Base-by-base conservation (phyloP, 1,139 yeast genomes). In the Suhomyces coccinellae region DNA sequence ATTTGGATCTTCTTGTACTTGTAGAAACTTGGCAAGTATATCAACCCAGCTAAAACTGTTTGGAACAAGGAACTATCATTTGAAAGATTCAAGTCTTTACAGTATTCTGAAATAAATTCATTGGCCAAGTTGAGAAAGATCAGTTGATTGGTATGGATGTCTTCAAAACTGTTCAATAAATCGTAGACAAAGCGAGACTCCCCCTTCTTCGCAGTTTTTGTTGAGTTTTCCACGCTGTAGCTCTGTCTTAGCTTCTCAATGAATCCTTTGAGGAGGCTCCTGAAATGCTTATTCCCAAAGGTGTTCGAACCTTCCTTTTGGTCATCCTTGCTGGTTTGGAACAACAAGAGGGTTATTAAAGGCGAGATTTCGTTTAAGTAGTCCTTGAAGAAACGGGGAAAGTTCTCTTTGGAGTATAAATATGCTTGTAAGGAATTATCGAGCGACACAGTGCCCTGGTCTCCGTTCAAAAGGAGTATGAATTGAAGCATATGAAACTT, bases 31-130 rank as follows among this genome's bases (percentile, higher is more conserved):
- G 95, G 95, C 46, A 87, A 69, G 38, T 91, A 85, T 16, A 85
- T 71, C 40, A 80, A 77, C 2, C 96, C 93, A 1, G 95, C 83
- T 38, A 86, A 66, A 1, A 85, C 67, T 11, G 87, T 76, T 52
- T 84, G 76, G 61, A 81, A 83, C 29, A 88, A 62, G 0, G 95
- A 87, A 0, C 95, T 85, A 49, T 85, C 87, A 20, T 83, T 80
- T 1, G 88, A 78, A 30, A 87, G 69, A 4, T 82, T 82, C 55
- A 84, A 66, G 41, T 78, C 69, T 11, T 81, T 71, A 57, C 96
- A 87, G 55, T 77, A 88, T 51, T 83, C 88, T 8, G 82, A 76
- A 4, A 84, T 77, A 55, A 88, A 82, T 52, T 82, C 75, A 40
- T 73, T 66, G 6, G 82, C 69, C 15, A 74, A 54, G 40, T 63